These are phyloP conservation scores for Fomes fomentarius DNA, from an alignment of 1,284 basidiomycete species.

Conservation along the genomic window DNA sequence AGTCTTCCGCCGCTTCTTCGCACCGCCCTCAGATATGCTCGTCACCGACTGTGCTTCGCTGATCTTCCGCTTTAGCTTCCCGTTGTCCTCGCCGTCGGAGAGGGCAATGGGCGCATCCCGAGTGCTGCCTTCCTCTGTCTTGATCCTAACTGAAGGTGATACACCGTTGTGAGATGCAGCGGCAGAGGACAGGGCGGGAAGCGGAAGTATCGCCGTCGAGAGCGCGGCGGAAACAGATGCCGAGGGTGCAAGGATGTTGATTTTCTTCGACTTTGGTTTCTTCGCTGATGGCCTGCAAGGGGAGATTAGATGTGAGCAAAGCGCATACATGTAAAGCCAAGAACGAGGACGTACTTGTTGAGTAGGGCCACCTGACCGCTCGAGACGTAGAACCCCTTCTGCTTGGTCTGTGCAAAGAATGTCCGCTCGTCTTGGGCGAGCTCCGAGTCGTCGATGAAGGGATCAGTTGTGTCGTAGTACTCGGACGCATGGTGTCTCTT, in stretches of 20 bases:
- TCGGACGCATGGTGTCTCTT: conserved; percentile 66
- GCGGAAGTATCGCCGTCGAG: conserved; percentile 32
- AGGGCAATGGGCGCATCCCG: conserved; percentile 58
- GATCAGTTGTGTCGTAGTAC: conserved; percentile 90
- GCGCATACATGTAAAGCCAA: too few relatives aligned
- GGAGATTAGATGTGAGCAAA: too few relatives aligned
- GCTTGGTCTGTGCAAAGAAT: conserved; percentile 91
- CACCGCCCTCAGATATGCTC: conserved; percentile 19
- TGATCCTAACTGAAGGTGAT: conserved; percentile 9
- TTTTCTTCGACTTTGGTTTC: conserved; percentile 70
- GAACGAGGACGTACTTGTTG: conserved; percentile 55
- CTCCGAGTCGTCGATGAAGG: conserved; percentile 98
- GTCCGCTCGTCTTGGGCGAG: conserved; percentile 89
- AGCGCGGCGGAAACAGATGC: conserved; percentile 36
- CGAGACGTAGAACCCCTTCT: conserved; percentile 93
- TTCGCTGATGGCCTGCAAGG: conserved; percentile 48
- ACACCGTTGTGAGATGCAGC: conserved; percentile 24
- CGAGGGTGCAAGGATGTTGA: conserved; percentile 36
- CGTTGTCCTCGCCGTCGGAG: conserved; percentile 40
- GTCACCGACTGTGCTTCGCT: conserved; percentile 17
- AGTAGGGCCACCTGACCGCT: conserved; percentile 84
- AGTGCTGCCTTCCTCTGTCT: conserved; percentile 43
- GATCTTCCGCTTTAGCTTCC: conserved; percentile 36
- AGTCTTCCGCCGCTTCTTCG: conserved; percentile 67
- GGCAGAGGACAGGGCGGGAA: conserved; percentile 23